Evolutionary conservation across 768 basidiomycete genomes (phyloP).

Genomic region (Amanita subjunquillea): DNA sequence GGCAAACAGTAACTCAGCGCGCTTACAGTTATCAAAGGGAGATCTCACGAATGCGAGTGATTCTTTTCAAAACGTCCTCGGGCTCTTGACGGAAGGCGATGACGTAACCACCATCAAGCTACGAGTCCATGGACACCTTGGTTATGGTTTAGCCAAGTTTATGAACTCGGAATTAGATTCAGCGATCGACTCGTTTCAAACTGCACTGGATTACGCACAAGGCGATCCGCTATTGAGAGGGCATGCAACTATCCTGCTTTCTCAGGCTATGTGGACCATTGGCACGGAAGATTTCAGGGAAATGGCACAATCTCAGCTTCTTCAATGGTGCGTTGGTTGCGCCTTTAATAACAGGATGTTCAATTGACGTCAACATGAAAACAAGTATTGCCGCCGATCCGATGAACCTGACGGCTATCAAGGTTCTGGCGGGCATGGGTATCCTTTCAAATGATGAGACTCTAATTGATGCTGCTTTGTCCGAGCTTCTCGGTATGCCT

Average conservation of each 20-base stretch:
- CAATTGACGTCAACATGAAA: not conserved
- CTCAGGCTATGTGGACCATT: slow-evolving; percentile 78
- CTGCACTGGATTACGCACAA: slow-evolving; percentile 45
- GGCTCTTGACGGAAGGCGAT: slow-evolving; percentile 48
- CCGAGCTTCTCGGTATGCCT: slow-evolving; percentile 67
- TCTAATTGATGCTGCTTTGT: slow-evolving; percentile 77
- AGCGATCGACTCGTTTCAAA: slow-evolving; percentile 61
- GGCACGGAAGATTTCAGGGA: slow-evolving; percentile 70
- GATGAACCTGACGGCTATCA: slow-evolving; percentile 74
- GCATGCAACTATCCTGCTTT: slow-evolving; percentile 69
- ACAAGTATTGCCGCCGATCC: slow-evolving; percentile 67
- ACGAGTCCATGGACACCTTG: slow-evolving; percentile 57
- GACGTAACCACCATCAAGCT: slow-evolving; percentile 28
- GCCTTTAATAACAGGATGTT: slow-evolving; percentile 1
- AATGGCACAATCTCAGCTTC: slow-evolving; percentile 62
- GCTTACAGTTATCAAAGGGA: slow-evolving; percentile 53
- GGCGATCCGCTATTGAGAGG: slow-evolving; percentile 42
- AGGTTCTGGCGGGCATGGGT: slow-evolving; percentile 82
- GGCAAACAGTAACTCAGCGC: slow-evolving; percentile 74
- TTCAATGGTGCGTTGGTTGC: slow-evolving; percentile 58
- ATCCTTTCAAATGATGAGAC: slow-evolving; percentile 69
- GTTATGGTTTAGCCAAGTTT: slow-evolving; percentile 64
- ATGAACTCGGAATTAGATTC: slow-evolving; percentile 48
- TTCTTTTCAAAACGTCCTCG: slow-evolving; percentile 63
- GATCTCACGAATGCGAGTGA: slow-evolving; percentile 54